These are phyloP conservation scores for Globisporangium acanthophoron DNA, from an alignment of 352 stramenopile genomes.

Conservation along the genomic window DNA sequence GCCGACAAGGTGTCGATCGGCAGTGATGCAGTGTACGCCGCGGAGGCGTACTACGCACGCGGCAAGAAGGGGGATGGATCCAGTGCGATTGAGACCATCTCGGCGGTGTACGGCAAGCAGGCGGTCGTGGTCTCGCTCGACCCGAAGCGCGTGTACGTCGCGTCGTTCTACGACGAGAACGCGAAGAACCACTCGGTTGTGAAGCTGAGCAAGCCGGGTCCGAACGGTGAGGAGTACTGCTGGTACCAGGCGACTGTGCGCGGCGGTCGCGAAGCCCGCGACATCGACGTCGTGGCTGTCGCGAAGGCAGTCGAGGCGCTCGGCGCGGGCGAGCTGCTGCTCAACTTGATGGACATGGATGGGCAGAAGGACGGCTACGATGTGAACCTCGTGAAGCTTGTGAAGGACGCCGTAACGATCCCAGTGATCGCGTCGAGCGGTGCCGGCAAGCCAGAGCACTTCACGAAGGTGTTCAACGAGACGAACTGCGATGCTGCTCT, in stretches of 20 bases:
- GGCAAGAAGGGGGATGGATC: constrained; percentile 60
- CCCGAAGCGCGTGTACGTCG: constrained; percentile 87
- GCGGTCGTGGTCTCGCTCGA: constrained; percentile 98
- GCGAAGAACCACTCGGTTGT: constrained; percentile 53
- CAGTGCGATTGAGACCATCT: constrained; percentile 97
- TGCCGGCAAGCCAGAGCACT: constrained; percentile 92
- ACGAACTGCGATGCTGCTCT: constrained; percentile 93
- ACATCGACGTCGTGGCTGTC: constrained; percentile 84
- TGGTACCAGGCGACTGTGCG: constrained; percentile 99
- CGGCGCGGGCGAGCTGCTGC: constrained; percentile 95
- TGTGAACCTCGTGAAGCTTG: constrained; percentile 51
- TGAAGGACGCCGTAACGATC: constrained; percentile 90
- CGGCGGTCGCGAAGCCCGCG: constrained; percentile 90
- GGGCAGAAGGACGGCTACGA: constrained; percentile 92
- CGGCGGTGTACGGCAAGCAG: constrained; percentile 94
- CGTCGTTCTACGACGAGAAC: constrained; percentile 65
- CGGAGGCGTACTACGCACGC: constrained; percentile 85
- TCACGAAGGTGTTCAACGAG: constrained; percentile 93
- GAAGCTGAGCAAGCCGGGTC: constrained; percentile 77
- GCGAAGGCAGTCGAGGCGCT: constrained; percentile 89
- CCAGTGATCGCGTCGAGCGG: constrained; percentile 97
- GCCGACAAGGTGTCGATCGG: constrained; percentile 98
- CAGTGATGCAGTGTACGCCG: constrained; percentile 94
- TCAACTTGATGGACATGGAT: constrained; percentile 99
- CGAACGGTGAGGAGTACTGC: constrained; percentile 91